Evolutionary conservation across 2,329 filamentous ascomycete species (phyloP).

Genomic region (Scolecobasidium constrictum): DNA sequence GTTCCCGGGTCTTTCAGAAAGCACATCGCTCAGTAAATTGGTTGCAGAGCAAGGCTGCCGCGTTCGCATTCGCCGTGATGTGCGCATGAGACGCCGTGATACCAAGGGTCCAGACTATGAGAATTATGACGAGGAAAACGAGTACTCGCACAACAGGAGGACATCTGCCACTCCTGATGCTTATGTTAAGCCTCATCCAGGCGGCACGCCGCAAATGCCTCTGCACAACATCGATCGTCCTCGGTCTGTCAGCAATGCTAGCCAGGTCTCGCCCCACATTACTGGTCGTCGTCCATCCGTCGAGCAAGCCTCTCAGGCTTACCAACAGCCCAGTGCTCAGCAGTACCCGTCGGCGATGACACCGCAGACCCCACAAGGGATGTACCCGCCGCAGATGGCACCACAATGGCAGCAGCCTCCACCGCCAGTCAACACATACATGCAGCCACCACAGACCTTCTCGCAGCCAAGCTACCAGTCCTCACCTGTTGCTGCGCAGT

Average conservation of each 20-base stretch:
- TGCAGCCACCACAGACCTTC: constrained; percentile 16
- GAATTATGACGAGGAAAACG: constrained; percentile 47
- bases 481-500: constrained; percentile 2
- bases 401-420: constrained; percentile 17
- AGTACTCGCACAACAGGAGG: constrained; percentile 34
- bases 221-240: constrained; percentile 37
- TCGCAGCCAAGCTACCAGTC: not conserved
- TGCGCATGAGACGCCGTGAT: constrained; percentile 73
- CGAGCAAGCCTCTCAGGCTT: constrained; percentile 32
- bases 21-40: constrained; percentile 76
- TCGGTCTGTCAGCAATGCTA: constrained; percentile 51
- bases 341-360: constrained; percentile 26
- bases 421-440: constrained; percentile 13
- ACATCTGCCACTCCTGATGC: constrained; percentile 40
- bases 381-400: constrained; percentile 25
- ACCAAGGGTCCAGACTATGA: constrained; percentile 51
- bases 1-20: constrained; percentile 87
- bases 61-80: constrained; percentile 88
- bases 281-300: constrained; percentile 31
- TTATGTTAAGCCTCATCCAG: constrained; percentile 30
- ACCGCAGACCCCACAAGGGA: constrained; percentile 26
- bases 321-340: constrained; percentile 20
- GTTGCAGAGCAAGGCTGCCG: constrained; percentile 96
- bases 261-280: constrained; percentile 26
- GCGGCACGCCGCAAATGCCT: constrained; percentile 15